phyloP scores from a whole-genome alignment of 352 stramenopile species.

The Globisporangium apiculatum region DNA sequence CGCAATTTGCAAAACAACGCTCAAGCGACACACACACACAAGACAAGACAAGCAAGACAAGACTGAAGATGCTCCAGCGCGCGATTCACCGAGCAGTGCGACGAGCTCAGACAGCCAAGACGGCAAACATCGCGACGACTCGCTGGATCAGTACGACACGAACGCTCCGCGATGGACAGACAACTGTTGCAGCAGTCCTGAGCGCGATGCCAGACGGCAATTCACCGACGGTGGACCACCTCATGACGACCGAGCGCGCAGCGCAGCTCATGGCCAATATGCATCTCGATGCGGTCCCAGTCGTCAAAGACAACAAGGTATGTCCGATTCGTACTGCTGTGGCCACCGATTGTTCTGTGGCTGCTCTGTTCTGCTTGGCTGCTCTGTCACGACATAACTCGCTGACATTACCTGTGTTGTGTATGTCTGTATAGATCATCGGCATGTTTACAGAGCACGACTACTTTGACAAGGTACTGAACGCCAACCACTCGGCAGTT shows the following conservation, averaged over 20 bases:
- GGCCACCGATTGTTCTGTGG: neutral
- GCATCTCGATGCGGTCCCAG: constrained; percentile 25
- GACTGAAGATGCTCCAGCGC: constrained; percentile 6
- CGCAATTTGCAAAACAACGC: neutral
- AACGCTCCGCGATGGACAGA: constrained; percentile 6
- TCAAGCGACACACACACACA: neutral
- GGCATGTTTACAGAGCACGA: constrained; percentile 37
- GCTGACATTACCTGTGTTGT: neutral
- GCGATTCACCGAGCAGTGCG: constrained; percentile 4
- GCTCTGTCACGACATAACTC: neutral
- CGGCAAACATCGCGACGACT: neutral
- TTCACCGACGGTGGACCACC: constrained; percentile 21
- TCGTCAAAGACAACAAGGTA: constrained; percentile 30
- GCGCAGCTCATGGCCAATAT: constrained; percentile 29
- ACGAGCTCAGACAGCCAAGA: neutral
- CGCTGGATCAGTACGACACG: constrained; percentile 10
- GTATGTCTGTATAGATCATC: constrained; percentile 15
- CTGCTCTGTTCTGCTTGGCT: neutral
- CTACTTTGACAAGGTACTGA: constrained; percentile 42
- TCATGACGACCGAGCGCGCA: constrained; percentile 26
- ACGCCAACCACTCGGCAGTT: constrained; percentile 18
- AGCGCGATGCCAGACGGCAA: neutral
- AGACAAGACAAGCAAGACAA: neutral
- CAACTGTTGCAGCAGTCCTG: constrained; percentile 9
- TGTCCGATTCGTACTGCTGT: neutral